Evolutionary conservation across 73 alveolate genomes (phyloP).

Genomic region (Stentor roeselii): DNA sequence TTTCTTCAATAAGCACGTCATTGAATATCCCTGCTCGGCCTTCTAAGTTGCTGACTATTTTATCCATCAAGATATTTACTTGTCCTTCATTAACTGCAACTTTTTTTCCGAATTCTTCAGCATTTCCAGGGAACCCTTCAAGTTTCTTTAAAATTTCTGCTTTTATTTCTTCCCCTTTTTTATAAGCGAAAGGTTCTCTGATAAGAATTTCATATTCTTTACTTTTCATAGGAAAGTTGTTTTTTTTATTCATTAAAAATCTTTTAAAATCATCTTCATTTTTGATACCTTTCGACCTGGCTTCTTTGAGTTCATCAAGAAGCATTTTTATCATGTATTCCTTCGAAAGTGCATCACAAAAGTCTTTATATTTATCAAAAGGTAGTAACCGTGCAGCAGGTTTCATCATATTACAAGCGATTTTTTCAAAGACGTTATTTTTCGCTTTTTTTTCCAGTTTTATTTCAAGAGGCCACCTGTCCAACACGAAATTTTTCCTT

Average conservation of each 20-base stretch:
- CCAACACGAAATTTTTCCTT: conserved; percentile 80
- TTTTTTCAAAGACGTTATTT: conserved; percentile 21
- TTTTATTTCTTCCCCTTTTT: neutral
- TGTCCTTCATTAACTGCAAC: neutral
- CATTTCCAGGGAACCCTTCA: neutral
- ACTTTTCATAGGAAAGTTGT: neutral
- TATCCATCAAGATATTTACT: neutral
- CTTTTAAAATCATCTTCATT: conserved; percentile 50
- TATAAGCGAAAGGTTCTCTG: neutral
- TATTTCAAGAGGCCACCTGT: conserved; percentile 78
- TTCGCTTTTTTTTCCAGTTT: conserved; percentile 54
- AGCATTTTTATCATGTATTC: conserved; percentile 46
- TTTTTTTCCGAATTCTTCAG: neutral
- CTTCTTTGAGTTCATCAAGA: conserved; percentile 46
- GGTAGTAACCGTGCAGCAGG: conserved; percentile 50
- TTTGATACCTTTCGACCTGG: conserved; percentile 44
- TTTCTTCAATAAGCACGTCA: neutral
- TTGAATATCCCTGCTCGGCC: too few species aligned
- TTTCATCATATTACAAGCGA: conserved; percentile 36
- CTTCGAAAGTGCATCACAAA: conserved; percentile 45
- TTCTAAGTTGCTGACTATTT: neutral
- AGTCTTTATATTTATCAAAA: conserved; percentile 43
- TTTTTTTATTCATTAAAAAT: conserved; percentile 44
- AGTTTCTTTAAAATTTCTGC: neutral
- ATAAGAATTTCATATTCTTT: conserved; percentile 6